phyloP scores from a whole-genome alignment of 2,329 filamentous ascomycete genomes.

The Leptosphaerulina australis region DNA sequence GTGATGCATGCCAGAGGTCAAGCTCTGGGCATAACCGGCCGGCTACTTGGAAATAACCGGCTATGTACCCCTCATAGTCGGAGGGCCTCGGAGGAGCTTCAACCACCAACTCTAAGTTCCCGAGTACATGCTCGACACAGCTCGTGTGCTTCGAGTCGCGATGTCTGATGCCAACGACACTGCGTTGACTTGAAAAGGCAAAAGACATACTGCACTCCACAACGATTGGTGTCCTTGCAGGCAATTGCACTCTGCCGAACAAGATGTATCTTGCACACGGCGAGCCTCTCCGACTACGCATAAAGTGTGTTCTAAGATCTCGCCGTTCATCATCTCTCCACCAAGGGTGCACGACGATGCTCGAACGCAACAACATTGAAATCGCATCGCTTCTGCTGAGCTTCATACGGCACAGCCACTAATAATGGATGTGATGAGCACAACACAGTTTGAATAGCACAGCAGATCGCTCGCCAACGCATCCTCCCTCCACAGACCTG shows the following conservation, averaged over 20 bases:
- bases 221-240: background rate
- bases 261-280: too few species aligned
- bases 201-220: background rate
- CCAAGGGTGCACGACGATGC: background rate
- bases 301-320: background rate
- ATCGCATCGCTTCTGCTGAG: background rate
- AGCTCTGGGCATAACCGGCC: conserved; percentile 18
- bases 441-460: conserved; percentile 6
- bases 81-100: conserved; percentile 4
- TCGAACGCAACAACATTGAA: background rate
- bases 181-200: background rate
- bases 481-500: conserved; percentile 1
- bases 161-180: background rate
- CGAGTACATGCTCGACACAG: conserved; percentile 6
- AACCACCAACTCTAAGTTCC: conserved; percentile 9
- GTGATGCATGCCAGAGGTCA: background rate
- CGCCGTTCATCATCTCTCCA: background rate
- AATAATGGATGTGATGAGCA: conserved; percentile 5
- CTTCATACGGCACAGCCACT: conserved; percentile 8
- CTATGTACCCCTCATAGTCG: conserved; percentile 7
- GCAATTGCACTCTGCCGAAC: background rate
- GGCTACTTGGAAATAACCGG: conserved; percentile 18
- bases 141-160: background rate
- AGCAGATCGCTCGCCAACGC: conserved; percentile 13
- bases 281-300: too few species aligned